Percentiles rank a stretch among this genome's conserved stretches.
Evolutionary conservation across 169 alveolate species (phyloP).

Genomic region (Sarcocystis neurona): DNA sequence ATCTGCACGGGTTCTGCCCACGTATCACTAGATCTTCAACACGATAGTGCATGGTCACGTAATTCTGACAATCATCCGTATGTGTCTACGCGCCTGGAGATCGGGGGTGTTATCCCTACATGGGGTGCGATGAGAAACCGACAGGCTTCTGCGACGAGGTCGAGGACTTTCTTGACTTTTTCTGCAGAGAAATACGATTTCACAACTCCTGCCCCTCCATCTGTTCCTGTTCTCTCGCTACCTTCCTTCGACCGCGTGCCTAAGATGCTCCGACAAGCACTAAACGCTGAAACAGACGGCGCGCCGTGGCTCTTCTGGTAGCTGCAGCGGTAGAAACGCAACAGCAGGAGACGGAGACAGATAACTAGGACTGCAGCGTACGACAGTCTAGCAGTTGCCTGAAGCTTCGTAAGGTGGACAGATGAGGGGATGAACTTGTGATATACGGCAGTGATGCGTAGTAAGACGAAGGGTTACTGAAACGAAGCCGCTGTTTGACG

Average conservation of each 20-base stretch:
- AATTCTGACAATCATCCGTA: not conserved
- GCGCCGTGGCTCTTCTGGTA: too few species aligned
- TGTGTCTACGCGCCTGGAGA: not conserved
- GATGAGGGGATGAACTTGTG: too few species aligned
- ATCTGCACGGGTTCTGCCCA: not conserved
- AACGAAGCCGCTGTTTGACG: too few species aligned
- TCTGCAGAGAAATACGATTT: not conserved
- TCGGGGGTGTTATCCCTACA: not conserved
- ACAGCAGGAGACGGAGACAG: too few species aligned
- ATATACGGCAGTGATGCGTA: too few species aligned
- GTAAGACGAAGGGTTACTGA: too few species aligned
- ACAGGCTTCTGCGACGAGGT: not conserved
- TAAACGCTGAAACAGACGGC: too few species aligned
- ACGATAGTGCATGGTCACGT: not conserved
- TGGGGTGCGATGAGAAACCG: not conserved
- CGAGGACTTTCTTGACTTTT: not conserved
- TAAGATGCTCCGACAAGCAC: too few species aligned
- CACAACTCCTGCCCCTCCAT: not conserved
- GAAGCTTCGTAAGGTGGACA: too few species aligned
- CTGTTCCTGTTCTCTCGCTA: not conserved
- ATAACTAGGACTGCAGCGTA: too few species aligned
- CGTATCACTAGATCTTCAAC: not conserved
- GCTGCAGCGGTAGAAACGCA: not conserved
- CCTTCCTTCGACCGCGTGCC: constrained; percentile 10
- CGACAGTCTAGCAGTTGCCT: too few species aligned